Conservation (phyloP, 2,329 filamentous ascomycete genomes). For the Aaosphaeria arxii region DNA sequence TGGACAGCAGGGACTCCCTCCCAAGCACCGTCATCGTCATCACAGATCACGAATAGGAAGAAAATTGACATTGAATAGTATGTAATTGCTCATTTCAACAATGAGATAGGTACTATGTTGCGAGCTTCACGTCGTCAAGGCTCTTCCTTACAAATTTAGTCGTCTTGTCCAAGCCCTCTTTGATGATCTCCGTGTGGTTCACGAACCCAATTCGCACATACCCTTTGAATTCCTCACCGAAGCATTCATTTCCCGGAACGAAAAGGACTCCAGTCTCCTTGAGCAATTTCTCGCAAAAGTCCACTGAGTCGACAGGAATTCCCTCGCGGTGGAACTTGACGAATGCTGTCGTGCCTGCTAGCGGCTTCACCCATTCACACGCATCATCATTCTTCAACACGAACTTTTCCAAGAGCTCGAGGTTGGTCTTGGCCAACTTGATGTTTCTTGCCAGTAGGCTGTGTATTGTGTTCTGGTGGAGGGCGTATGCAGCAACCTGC, state of each 20-base stretch:
- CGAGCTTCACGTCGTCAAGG: constrained; percentile 50
- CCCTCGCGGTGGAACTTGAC: constrained; percentile 64
- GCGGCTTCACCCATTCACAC: constrained; percentile 70
- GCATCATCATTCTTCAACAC: constrained; percentile 61
- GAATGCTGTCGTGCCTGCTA: constrained; percentile 77
- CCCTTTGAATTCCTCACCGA: constrained; percentile 68
- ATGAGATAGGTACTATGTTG: constrained; percentile 3
- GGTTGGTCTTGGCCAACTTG: constrained; percentile 64
- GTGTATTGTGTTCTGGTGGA: constrained; percentile 64
- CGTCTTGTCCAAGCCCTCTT: constrained; percentile 59
- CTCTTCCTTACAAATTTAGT: constrained; percentile 55
- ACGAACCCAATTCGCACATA: constrained; percentile 78
- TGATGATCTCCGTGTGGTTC: constrained; percentile 66
- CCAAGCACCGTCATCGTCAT: too few species aligned
- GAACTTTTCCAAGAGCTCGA: constrained; percentile 64
- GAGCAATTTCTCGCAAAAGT: constrained; percentile 67
- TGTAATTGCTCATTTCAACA: too few species aligned
- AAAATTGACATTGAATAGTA: too few species aligned
- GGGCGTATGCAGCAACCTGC: constrained; percentile 70
- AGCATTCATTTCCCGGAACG: constrained; percentile 69
- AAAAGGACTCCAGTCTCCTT: constrained; percentile 70
- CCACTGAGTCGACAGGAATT: constrained; percentile 66
- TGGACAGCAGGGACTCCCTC: too few species aligned
- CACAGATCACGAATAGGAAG: too few species aligned
- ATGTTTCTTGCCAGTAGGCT: constrained; percentile 62